Evolutionary conservation across 2,329 filamentous ascomycete genomes (phyloP).

Genomic region (Xylariaceae sp.): DNA sequence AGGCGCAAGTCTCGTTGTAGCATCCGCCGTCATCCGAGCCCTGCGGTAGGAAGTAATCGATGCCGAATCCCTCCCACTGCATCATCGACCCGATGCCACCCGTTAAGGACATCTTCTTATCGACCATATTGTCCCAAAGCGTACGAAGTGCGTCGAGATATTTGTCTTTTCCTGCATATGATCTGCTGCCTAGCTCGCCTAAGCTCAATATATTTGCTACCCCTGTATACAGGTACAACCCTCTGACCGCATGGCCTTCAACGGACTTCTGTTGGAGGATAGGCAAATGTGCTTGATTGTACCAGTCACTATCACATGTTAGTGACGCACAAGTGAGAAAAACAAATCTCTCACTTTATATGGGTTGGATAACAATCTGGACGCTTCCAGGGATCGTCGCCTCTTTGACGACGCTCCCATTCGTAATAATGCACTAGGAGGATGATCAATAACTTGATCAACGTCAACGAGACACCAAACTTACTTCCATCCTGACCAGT

Average conservation of each 20-base stretch:
- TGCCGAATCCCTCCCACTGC: slow-evolving; percentile 59
- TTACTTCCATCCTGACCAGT: slow-evolving; percentile 40
- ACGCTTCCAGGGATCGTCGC: slow-evolving; percentile 44
- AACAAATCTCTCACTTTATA: slow-evolving; percentile 5
- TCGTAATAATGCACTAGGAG: slow-evolving; percentile 47
- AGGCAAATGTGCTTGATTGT: slow-evolving; percentile 54
- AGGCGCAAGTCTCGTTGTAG: slow-evolving; percentile 59
- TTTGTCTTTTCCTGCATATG: slow-evolving; percentile 22
- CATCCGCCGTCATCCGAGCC: slow-evolving; percentile 58
- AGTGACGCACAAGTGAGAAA: no score
- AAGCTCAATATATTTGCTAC: slow-evolving; percentile 51
- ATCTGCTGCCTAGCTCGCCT: slow-evolving; percentile 23
- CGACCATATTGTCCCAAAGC: slow-evolving; percentile 58
- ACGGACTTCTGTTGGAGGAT: slow-evolving; percentile 51
- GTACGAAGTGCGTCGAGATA: slow-evolving; percentile 40
- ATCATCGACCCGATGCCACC: slow-evolving; percentile 56
- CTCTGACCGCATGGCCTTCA: slow-evolving; percentile 57
- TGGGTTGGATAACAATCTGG: slow-evolving; percentile 44
- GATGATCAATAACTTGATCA: background rate
- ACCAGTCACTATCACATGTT: slow-evolving; percentile 35
- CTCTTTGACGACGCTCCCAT: slow-evolving; percentile 47
- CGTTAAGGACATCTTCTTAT: slow-evolving; percentile 60
- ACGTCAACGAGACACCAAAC: slow-evolving; percentile 1
- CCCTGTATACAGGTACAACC: slow-evolving; percentile 57
- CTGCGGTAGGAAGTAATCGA: slow-evolving; percentile 56